Conservation (phyloP, 2,329 filamentous ascomycete species). For the Fusarium illudens region DNA sequence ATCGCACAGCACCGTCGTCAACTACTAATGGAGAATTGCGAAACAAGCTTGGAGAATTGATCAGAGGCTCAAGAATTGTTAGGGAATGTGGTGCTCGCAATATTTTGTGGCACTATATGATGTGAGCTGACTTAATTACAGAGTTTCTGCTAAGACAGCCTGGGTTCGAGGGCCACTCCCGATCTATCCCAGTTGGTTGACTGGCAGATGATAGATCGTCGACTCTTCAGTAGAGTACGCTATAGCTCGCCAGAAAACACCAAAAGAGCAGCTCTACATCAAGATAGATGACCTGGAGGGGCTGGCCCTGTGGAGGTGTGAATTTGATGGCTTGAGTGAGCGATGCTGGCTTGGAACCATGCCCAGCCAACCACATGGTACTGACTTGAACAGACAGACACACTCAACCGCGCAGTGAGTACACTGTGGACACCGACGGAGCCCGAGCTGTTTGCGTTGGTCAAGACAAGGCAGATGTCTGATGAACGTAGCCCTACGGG, state of each 20-base stretch:
- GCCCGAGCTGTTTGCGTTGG: not conserved
- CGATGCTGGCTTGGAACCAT: constrained; percentile 26
- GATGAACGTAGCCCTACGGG: not conserved
- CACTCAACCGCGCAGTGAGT: constrained; percentile 14
- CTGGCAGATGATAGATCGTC: constrained; percentile 25
- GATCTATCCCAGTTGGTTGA: constrained; percentile 29
- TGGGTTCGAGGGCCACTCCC: constrained; percentile 21
- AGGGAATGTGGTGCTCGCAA: constrained; percentile 19
- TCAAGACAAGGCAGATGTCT: constrained; percentile 9
- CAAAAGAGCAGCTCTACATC: constrained; percentile 13
- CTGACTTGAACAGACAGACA: too few relatives aligned
- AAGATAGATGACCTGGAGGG: constrained; percentile 24
- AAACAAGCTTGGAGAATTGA: not conserved
- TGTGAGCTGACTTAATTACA: constrained; percentile 31
- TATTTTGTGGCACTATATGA: constrained; percentile 27
- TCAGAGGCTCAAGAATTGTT: not conserved
- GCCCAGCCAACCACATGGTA: too few relatives aligned
- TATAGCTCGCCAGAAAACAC: not conserved
- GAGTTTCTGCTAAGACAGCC: constrained; percentile 15
- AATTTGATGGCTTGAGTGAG: constrained; percentile 1
- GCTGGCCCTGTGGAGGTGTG: constrained; percentile 8
- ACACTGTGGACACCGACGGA: constrained; percentile 18
- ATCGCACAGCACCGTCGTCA: constrained; percentile 2
- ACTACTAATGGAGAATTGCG: constrained; percentile 17
- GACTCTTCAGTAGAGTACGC: not conserved